Evolutionary conservation across 1,139 yeast species (phyloP), one percentile per base, ranked within the genome.

Genomic region (Magnusiomyces magnusii): DNA sequence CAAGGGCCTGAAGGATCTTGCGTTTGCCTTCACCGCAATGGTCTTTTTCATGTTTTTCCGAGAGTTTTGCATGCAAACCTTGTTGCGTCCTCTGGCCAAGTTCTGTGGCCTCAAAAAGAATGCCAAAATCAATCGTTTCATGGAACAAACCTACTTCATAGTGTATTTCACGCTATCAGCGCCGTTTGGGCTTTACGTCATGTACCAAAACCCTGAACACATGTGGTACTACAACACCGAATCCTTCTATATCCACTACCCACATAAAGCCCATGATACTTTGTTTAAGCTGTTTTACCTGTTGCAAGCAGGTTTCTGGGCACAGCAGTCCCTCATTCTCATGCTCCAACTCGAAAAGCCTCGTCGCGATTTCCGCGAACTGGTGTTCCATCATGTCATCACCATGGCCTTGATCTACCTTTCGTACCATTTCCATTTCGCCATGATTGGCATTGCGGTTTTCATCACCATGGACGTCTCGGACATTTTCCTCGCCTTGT

Each of bases 291-390:
- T 84, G 21, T 95, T 87, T 71, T 95, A 93, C 73, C 78, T 93
- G 64, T 84, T 90, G 49, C 99, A 93, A 76, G 97, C 98, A 5
- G 88, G 97, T 1, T 93, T 90, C 73, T 93, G 99, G 99, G 85
- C 91, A 21, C 99, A 93, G 75, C 99, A 93, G 74, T 86, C 95
- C 0, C 83, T 88, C 51, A 86, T 93, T 31, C 78, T 93, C 63
- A 75, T 85, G 59, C 78, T 95, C 65, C 96, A 88, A 73, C 80
- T 93, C 63, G 99, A 93, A 73, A 90, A 90, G 73, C 98, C 97
- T 60, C 81, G 99, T 73, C 91, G 90, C 73, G 99, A 93, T 73
- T 92, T 86, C 73, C 78, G 84, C 67, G 99, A 93, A 74, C 80
- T 93, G 63, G 91, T 92, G 25, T 84, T 91, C 74, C 99, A 93